A percentile compares a stretch with the other conserved stretches of the same genome.
Conservation (phyloP, 2,329 filamentous ascomycete species). For the Geosmithia putterillii region DNA sequence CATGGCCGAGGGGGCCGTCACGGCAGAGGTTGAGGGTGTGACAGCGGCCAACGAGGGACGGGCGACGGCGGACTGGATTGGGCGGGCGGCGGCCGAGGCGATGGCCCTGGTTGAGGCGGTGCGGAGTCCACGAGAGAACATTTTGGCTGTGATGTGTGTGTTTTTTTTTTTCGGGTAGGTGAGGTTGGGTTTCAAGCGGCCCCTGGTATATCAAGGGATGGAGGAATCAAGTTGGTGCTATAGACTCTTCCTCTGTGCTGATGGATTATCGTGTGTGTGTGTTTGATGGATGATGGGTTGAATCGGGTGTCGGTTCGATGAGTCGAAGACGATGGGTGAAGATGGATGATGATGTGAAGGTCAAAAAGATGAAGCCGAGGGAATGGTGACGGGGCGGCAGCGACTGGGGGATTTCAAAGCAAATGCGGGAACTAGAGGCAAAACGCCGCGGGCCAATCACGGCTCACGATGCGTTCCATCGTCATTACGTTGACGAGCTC, state of each 20-base stretch:
- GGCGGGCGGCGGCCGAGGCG: conserved; percentile 17
- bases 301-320: too few relatives aligned
- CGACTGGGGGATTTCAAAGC: background rate
- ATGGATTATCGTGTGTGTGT: too few relatives aligned
- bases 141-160: conserved; percentile 7
- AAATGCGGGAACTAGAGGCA: background rate
- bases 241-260: too few relatives aligned
- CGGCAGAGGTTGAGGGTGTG: too few relatives aligned
- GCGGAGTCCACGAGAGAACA: conserved; percentile 26
- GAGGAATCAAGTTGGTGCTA: too few relatives aligned
- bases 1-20: conserved; percentile 13
- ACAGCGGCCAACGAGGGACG: too few relatives aligned
- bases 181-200: too few relatives aligned
- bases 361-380: background rate
- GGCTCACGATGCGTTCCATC: background rate
- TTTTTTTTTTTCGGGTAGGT: background rate
- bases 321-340: too few relatives aligned
- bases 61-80: conserved; percentile 7
- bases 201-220: too few relatives aligned
- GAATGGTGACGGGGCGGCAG: background rate
- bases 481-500: conserved; percentile 8
- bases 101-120: conserved; percentile 23
- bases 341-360: background rate
- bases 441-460: conserved; percentile 14
- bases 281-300: background rate